Conservation (phyloP, 1,284 basidiomycete genomes). For the Mycocalia duriaeana region DNA sequence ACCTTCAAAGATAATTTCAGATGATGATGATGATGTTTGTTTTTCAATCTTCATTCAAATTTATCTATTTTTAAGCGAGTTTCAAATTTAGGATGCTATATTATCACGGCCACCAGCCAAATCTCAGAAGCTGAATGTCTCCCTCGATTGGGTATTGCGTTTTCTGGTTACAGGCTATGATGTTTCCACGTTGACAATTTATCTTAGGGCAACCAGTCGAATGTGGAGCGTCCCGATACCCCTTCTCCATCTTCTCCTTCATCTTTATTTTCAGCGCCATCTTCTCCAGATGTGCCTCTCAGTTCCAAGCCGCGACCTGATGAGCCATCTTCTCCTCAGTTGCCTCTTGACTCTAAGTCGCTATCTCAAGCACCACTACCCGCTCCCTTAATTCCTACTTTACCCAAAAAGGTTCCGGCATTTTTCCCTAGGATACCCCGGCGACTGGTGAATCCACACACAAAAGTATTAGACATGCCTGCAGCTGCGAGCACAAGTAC, state of each 20-base stretch:
- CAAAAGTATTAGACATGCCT: slow-evolving; percentile 14
- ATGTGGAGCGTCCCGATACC: too few species aligned
- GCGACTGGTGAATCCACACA: slow-evolving; percentile 16
- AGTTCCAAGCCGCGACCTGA: neutral
- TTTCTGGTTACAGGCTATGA: too few species aligned
- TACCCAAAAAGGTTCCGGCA: slow-evolving; percentile 11
- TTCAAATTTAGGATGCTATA: too few species aligned
- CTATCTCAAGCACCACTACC: neutral
- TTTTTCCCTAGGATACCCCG: slow-evolving; percentile 2
- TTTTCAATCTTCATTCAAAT: too few species aligned
- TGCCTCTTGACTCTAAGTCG: neutral
- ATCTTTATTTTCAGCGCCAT: slow-evolving; percentile 23
- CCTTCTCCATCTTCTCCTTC: slow-evolving; percentile 11
- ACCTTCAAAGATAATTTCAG: slow-evolving; percentile 7
- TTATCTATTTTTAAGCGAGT: too few species aligned
- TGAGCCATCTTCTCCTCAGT: slow-evolving; percentile 11
- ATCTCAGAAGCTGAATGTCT: too few species aligned
- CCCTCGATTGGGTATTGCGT: too few species aligned
- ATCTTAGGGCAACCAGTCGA: too few species aligned
- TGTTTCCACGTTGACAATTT: too few species aligned
- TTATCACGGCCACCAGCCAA: too few species aligned
- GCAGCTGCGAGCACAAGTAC: slow-evolving; percentile 21
- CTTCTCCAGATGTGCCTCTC: neutral
- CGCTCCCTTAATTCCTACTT: neutral
- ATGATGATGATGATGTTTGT: too few species aligned